A percentile compares a stretch with the other conserved stretches of the same genome.
phyloP scores from a whole-genome alignment of 2,329 filamentous ascomycete genomes.

The Teratosphaeria nubilosa region DNA sequence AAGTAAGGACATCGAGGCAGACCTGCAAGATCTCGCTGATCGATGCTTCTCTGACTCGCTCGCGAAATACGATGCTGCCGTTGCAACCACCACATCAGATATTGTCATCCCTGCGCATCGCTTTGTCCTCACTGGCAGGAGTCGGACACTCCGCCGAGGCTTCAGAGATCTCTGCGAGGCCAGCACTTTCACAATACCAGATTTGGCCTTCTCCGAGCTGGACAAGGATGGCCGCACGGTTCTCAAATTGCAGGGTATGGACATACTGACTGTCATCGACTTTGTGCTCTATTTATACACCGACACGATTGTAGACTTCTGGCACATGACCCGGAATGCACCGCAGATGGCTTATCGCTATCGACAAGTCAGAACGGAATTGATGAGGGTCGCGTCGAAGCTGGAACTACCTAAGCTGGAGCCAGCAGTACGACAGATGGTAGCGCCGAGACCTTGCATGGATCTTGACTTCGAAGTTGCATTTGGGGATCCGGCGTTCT shows the following conservation, averaged over 20 bases:
- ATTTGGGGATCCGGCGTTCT: constrained; percentile 58
- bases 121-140: constrained; percentile 69
- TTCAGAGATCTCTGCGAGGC: constrained; percentile 48
- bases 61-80: constrained; percentile 33
- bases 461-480: constrained; percentile 61
- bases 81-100: constrained; percentile 52
- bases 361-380: constrained; percentile 67
- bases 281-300: constrained; percentile 71
- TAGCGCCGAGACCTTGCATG: constrained; percentile 52
- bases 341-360: constrained; percentile 60
- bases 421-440: constrained; percentile 65
- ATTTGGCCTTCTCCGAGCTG: constrained; percentile 50
- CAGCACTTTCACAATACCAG: constrained; percentile 48
- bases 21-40: constrained; percentile 46
- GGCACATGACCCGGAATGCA: constrained; percentile 65
- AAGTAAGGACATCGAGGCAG: constrained; percentile 56
- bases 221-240: constrained; percentile 42
- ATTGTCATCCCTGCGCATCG: constrained; percentile 70
- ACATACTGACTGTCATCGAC: constrained; percentile 71
- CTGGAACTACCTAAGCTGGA: constrained; percentile 66
- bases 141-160: constrained; percentile 53
- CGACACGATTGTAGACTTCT: constrained; percentile 71
- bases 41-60: constrained; percentile 27
- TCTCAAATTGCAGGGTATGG: constrained; percentile 59
- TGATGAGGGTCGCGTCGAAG: constrained; percentile 74